Base-by-base conservation (phyloP, 768 basidiomycete species). In the Asterophora parasitica region DNA sequence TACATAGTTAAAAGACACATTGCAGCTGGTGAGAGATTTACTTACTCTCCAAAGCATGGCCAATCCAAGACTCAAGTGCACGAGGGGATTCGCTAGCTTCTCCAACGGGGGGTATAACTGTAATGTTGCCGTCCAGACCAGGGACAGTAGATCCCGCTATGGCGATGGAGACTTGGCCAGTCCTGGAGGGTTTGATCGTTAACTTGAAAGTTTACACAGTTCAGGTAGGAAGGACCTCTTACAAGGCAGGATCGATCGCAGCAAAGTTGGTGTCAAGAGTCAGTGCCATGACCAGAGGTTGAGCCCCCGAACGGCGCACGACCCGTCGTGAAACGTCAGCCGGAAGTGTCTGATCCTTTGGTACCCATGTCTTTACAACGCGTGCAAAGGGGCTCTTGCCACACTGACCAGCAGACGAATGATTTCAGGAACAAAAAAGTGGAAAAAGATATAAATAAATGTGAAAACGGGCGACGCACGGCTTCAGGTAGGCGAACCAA, bases 401-500 rank as follows among this genome's bases (percentile, higher is more conserved):
- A 42, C 71, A 73, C 72, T 74, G 49, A 26, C 10, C 27, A 19
- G 26, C n/a, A 4, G 19, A 37, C 28, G 5, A 12, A 39, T 7
- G 40, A 37, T 26, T 12, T 5, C 15, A 28, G 37, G 15, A 20
- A 19, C 3, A 37, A 28, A 13, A 30, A 10, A 30, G 10, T 5
- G 10, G 10, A 10, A 30, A 10, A 30, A 30, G n/a, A n/a, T n/a
- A n/a, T n/a, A n/a, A n/a, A n/a, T n/a, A 30, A 30, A 30, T n/a
- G n/a, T n/a, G n/a, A 30, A 30, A 30, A 30, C 10, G 43, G 9
- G 4, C 16, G 65, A n/a, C 72, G 37, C 49, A 79, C 79, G 37
- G 60, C 65, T 50, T 79, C 70, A 1, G 78, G 78, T 2, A 81
- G 53, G 16, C 77, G 67, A 20, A 79, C 76, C 17, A 81, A 56